These are phyloP conservation scores for Tuber brumale DNA, from an alignment of 495 filamentous ascomycete species.

Conservation along the genomic window DNA sequence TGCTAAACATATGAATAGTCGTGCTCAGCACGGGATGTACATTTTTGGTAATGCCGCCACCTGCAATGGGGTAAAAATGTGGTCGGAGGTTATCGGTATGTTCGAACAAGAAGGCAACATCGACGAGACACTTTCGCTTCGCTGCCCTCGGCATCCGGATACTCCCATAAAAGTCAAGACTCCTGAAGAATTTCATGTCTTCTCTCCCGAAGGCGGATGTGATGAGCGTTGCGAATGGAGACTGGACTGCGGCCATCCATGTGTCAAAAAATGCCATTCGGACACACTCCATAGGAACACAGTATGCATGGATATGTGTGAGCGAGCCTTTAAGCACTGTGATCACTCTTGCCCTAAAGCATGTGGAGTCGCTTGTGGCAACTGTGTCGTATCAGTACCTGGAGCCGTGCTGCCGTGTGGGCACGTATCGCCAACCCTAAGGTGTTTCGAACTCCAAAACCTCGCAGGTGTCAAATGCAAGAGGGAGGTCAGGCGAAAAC, in stretches of 20 bases:
- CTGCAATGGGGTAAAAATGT: conserved; percentile 62
- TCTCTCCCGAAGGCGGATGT: conserved; percentile 70
- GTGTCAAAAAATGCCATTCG: conserved; percentile 64
- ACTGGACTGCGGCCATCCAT: conserved; percentile 61
- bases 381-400: conserved; percentile 46
- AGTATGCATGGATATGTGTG: conserved; percentile 36
- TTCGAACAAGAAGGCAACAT: conserved; percentile 50
- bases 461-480: conserved; percentile 19
- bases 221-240: conserved; percentile 51
- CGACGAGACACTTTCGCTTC: conserved; percentile 52
- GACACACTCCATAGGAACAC: conserved; percentile 55
- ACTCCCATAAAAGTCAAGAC: conserved; percentile 51
- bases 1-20: conserved; percentile 41
- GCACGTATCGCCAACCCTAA: conserved; percentile 48
- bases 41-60: conserved; percentile 70
- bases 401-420: conserved; percentile 53
- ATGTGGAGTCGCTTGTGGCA: conserved; percentile 53
- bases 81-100: conserved; percentile 57
- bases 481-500: conserved; percentile 10
- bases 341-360: conserved; percentile 54
- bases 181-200: conserved; percentile 57
- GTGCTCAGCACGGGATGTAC: conserved; percentile 78
- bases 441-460: conserved; percentile 49
- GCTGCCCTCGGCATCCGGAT: conserved; percentile 63
- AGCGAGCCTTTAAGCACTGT: conserved; percentile 48